Base-by-base conservation (phyloP, 1,284 basidiomycete genomes). In the Quambalaria eucalypti region DNA sequence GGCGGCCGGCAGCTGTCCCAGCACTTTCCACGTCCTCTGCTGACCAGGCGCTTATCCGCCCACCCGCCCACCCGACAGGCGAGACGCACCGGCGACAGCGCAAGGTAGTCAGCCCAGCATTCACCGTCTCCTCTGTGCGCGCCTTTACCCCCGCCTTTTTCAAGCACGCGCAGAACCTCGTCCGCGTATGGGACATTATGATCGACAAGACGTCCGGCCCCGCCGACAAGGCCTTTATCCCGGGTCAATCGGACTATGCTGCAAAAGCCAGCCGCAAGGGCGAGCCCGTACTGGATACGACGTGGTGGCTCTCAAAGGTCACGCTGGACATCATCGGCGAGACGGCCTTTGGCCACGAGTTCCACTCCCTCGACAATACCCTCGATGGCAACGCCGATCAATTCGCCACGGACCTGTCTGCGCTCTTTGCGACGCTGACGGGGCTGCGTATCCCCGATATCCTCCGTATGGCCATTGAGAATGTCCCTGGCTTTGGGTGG, bases 241-340 rank as follows among this genome's bases (percentile, higher is more conserved):
- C 26, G 14, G 55, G 55, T 21, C 55, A 57, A 36, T 47, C 39
- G 12, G 33, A 25, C 21, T 36, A 21, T 9, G 16, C 21, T 28
- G 25, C 52, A 21, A 21, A 47, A 16, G 26, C n/a, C 14, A 46
- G 19, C 16, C n/a, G 38, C 31, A 33, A 54, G 21, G 42, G 29
- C 28, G 54, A 48, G 28, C 53, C 53, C 21, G 50, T 56, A 6
- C 28, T 56, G 5, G 55, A 57, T 28, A 28, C 55, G 2, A 25
- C 25, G 23, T 31, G 21, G 25, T 57, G 51, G 51, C 25, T 54
- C 5, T 5, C 4, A 9, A 49, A 50, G 28, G 10, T 56, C 14
- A 66, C 66, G 1, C 61, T 70, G 28, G 68, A 70, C 36, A 73
- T 75, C 47, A 74, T 75, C 44, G 73, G 73, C 28, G 62, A 66